Evolutionary conservation across 345 rosid genomes (phyloP).

Genomic region (Ceriops decandra): DNA sequence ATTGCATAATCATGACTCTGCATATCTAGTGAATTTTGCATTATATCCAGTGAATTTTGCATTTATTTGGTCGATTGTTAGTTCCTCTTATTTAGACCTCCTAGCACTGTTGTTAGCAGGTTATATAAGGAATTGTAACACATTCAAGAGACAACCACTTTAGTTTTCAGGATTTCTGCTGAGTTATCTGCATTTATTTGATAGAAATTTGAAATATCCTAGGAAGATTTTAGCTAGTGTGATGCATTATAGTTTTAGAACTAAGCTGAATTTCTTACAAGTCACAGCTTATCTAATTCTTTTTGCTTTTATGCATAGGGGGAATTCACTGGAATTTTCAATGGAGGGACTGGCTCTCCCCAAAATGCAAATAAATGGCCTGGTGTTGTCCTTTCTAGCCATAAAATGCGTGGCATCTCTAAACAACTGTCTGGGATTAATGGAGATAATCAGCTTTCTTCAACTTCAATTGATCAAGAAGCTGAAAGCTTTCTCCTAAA

Average conservation of each 20-base stretch:
- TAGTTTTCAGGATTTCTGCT: not conserved
- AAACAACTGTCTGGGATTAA: slow-evolving; percentile 43
- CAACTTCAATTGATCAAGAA: slow-evolving; percentile 53
- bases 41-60: not conserved
- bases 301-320: slow-evolving; percentile 38
- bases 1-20: not conserved
- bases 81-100: too few species aligned
- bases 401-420: slow-evolving; percentile 26
- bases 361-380: slow-evolving; percentile 33
- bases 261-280: slow-evolving; percentile 3
- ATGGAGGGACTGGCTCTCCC: slow-evolving; percentile 34
- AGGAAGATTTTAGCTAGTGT: not conserved
- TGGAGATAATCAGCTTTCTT: slow-evolving; percentile 52
- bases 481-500: slow-evolving; percentile 68
- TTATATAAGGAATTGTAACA: not conserved
- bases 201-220: not conserved
- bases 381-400: slow-evolving; percentile 22
- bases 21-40: not conserved
- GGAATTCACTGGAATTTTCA: slow-evolving; percentile 39
- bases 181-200: not conserved
- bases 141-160: not conserved
- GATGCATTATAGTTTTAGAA: not conserved
- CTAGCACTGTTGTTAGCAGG: too few species aligned
- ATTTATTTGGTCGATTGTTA: too few species aligned
- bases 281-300: not conserved